Evolutionary conservation across 2,329 filamentous ascomycete species (phyloP), one percentile per base, ranked within the genome.

Genomic region (Byssoonygena ceratinophila): DNA sequence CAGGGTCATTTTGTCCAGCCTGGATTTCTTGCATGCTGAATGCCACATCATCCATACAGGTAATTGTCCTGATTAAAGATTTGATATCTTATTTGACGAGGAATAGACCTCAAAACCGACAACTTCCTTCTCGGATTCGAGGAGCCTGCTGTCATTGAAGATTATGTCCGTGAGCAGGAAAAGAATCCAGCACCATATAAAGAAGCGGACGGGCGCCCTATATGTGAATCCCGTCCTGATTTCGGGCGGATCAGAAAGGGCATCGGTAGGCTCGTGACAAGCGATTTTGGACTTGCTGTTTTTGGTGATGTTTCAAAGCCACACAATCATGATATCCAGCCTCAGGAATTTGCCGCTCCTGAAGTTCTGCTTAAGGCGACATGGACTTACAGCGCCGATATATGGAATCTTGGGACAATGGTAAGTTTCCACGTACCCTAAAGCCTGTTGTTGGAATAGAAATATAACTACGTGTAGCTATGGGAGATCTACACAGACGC

Each of bases 11-110:
- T 63, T 74, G 4, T 55, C 66, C 46, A 66, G 63, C 9, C 65
- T 74, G 2, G 66, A 72, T 48, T 74, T 70, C 56, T 63, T 74
- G n/a, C 70, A 74, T 57, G 59, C 66, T 2, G 64, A 72, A 51
- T 71, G 68, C 52, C 63, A 63, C 48, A 54, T 74, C 22, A 67
- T 73, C 18, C 70, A 74, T 57, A 72, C 71, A 16, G 68, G 70
- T 69, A 54, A 23, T 40, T 31, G 46, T 39, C 41, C 12, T 22
- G n/a, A n/a, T n/a, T n/a, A n/a, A n/a, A n/a, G n/a, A n/a, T n/a
- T n/a, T n/a, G n/a, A n/a, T n/a, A 8, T 34, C 25, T 18, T 27
- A 44, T 34, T 20, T 49, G 36, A 51, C 32, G 49, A 36, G 9
- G 31, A 16, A 3, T 31, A 63, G 69, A 73, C 57, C 61, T 73